Evolutionary conservation across 306 rosid species (phyloP).

Genomic region (Senna siamea): DNA sequence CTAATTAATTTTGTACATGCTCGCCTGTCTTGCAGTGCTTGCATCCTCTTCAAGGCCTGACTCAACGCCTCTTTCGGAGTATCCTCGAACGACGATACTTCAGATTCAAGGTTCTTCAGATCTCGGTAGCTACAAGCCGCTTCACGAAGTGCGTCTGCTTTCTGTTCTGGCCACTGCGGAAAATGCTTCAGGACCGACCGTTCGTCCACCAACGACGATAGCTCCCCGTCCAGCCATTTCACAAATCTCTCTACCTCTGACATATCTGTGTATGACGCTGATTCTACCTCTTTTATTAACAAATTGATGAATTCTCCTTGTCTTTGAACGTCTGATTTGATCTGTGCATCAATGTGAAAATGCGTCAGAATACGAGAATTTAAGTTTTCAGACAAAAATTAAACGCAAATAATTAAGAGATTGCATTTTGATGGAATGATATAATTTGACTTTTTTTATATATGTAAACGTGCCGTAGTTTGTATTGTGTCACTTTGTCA

Average conservation of each 20-base stretch:
- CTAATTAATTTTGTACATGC: slow-evolving; percentile 55
- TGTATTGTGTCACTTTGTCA: too few relatives aligned
- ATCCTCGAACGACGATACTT: slow-evolving; percentile 65
- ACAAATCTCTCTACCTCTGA: slow-evolving; percentile 78
- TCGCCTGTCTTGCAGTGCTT: slow-evolving; percentile 97
- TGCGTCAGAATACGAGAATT: too few relatives aligned
- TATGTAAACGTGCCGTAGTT: too few relatives aligned
- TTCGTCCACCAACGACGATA: slow-evolving; percentile 82
- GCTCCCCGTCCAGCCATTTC: slow-evolving; percentile 76
- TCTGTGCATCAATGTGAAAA: slow-evolving; percentile 58
- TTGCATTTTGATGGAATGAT: too few relatives aligned
- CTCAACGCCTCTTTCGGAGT: slow-evolving; percentile 60
- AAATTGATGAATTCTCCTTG: slow-evolving; percentile 73
- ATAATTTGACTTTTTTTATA: too few relatives aligned
- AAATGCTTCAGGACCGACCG: slow-evolving; percentile 85
- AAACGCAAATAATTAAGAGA: too few relatives aligned
- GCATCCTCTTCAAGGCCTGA: slow-evolving; percentile 70
- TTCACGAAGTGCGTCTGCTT: slow-evolving; percentile 83
- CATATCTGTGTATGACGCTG: slow-evolving; percentile 54
- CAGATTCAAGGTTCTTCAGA: slow-evolving; percentile 68
- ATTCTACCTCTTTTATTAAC: slow-evolving; percentile 67
- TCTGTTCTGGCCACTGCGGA: slow-evolving; percentile 88
- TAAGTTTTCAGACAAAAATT: too few relatives aligned
- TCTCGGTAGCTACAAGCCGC: slow-evolving; percentile 81
- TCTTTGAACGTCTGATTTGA: slow-evolving; percentile 80